A percentile compares a stretch with the other conserved stretches of the same genome.
Evolutionary conservation across 2,329 filamentous ascomycete genomes (phyloP).

Genomic region (Neocucurbitaria cava): DNA sequence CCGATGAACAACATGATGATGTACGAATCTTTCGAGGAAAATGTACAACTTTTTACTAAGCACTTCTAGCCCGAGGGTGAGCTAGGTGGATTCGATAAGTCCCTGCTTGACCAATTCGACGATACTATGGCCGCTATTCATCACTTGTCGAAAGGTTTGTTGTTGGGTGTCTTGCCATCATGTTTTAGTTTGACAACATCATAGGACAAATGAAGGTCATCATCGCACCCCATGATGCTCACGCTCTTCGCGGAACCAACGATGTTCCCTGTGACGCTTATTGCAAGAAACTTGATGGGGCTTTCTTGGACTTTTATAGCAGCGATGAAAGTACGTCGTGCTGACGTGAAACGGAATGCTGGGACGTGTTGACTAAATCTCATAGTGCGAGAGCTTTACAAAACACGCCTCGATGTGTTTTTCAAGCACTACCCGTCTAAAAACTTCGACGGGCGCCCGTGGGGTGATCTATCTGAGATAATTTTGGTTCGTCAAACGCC

Average conservation of each 20-base stretch:
- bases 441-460: constrained; percentile 41
- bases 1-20: constrained; percentile 37
- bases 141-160: constrained; percentile 40
- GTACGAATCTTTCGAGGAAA: constrained; percentile 15
- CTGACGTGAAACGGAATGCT: neutral
- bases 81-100: constrained; percentile 40
- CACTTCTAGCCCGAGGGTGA: constrained; percentile 33
- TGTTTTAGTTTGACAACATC: neutral
- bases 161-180: neutral
- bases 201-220: constrained; percentile 46
- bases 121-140: constrained; percentile 46
- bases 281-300: constrained; percentile 37
- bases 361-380: neutral
- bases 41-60: constrained; percentile 1
- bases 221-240: constrained; percentile 45
- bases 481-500: constrained; percentile 34
- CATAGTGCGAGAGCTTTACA: constrained; percentile 36
- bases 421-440: constrained; percentile 46
- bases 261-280: constrained; percentile 44
- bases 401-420: constrained; percentile 40
- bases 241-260: constrained; percentile 41
- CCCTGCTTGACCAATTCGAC: constrained; percentile 43
- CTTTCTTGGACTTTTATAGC: constrained; percentile 47
- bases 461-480: constrained; percentile 39
- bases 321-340: constrained; percentile 29